These are phyloP conservation scores for Gossypium turneri DNA, from an alignment of 345 rosid species.

Conservation along the genomic window DNA sequence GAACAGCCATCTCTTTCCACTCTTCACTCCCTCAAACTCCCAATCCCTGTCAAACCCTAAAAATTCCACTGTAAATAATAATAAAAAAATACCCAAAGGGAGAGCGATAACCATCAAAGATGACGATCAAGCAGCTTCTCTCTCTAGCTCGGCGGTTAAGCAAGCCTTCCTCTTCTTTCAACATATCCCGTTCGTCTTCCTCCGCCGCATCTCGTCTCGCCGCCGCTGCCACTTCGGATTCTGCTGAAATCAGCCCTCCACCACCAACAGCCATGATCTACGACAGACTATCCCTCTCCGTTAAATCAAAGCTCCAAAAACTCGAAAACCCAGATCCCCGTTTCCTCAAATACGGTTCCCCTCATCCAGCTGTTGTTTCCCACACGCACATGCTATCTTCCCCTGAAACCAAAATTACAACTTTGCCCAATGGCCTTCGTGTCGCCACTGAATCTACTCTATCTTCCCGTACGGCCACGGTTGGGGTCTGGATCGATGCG, in stretches of 20 bases:
- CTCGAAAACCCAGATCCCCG: conserved; percentile 82
- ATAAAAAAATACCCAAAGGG: not conserved
- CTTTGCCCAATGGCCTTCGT: conserved; percentile 82
- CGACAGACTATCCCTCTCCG: conserved; percentile 64
- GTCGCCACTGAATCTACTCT: conserved; percentile 91
- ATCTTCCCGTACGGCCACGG: conserved; percentile 75
- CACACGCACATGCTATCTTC: conserved; percentile 82
- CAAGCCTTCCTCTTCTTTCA: conserved; percentile 25
- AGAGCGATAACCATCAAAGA: conserved; percentile 21
- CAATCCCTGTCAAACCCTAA: conserved; percentile 25
- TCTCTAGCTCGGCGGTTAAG: conserved; percentile 59
- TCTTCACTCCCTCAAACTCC: not conserved
- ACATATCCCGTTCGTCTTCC: conserved; percentile 41
- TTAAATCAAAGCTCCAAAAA: conserved; percentile 51
- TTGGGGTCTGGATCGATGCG: conserved; percentile 99
- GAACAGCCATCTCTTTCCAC: not conserved
- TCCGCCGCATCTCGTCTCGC: conserved; percentile 37
- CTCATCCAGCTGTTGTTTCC: conserved; percentile 54
- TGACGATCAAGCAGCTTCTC: conserved; percentile 49
- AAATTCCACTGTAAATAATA: not conserved
- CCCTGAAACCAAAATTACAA: conserved; percentile 86
- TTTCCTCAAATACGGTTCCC: conserved; percentile 93
- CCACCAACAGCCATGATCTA: conserved; percentile 69
- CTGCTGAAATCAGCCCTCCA: conserved; percentile 43
- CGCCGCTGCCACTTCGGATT: conserved; percentile 1